Evolutionary conservation across 306 rosid genomes (phyloP).

Genomic region (Trifolium fragiferum): DNA sequence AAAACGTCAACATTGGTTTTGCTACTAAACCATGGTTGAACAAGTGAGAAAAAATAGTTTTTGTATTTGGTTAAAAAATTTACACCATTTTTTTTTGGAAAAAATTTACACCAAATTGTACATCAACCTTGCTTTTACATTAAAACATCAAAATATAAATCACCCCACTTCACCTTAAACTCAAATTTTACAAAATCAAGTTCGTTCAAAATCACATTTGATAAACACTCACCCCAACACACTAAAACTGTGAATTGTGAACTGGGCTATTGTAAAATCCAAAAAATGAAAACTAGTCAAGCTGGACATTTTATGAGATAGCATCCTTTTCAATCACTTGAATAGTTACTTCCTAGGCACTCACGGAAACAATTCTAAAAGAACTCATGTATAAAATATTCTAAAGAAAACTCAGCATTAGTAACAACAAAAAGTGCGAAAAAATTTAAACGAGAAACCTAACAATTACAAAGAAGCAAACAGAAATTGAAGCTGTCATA

Average conservation of each 20-base stretch:
- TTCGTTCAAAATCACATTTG: not conserved
- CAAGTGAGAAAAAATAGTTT: not conserved
- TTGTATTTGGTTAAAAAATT: not conserved
- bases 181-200: not conserved
- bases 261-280: conserved; percentile 15
- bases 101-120: not conserved
- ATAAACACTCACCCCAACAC: not conserved
- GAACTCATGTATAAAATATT: conserved; percentile 20
- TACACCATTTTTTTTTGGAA: not conserved
- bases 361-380: conserved; percentile 32
- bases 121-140: conserved; percentile 2
- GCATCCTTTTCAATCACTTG: conserved; percentile 24
- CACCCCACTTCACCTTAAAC: not conserved
- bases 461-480: conserved; percentile 31
- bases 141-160: not conserved
- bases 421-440: conserved; percentile 19
- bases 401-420: conserved; percentile 25
- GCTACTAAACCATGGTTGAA: conserved; percentile 5
- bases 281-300: conserved; percentile 21
- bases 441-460: conserved; percentile 21
- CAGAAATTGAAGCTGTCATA: conserved; percentile 18
- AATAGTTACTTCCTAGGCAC: not conserved
- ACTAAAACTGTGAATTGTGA: conserved; percentile 23
- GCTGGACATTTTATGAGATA: conserved; percentile 20
- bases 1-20: conserved; percentile 3